phyloP scores from a whole-genome alignment of 2,329 filamentous ascomycete species.

The Talaromyces sp. region DNA sequence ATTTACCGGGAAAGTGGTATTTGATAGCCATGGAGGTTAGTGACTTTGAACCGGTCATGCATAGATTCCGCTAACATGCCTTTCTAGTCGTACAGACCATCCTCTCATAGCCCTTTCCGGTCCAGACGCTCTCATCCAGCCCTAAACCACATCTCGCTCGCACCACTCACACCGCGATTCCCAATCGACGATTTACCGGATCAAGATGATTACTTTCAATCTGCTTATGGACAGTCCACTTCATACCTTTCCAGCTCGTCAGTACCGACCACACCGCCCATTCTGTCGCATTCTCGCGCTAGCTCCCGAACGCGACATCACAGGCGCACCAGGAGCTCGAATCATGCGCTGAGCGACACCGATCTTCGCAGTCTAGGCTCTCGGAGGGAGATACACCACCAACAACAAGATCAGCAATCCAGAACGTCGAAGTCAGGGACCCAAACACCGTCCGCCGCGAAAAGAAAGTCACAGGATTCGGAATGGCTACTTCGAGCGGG shows the following conservation, averaged over 20 bases:
- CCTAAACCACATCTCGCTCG: conserved; percentile 58
- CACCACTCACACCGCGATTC: conserved; percentile 55
- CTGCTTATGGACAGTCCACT: conserved; percentile 24
- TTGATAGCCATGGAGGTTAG: neutral
- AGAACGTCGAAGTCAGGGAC: conserved; percentile 1
- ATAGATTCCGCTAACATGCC: neutral
- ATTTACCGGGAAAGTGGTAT: too few species aligned
- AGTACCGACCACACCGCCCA: conserved; percentile 42
- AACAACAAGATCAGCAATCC: conserved; percentile 22
- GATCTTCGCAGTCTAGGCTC: conserved; percentile 30
- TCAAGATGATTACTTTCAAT: conserved; percentile 33
- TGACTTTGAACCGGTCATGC: too few species aligned
- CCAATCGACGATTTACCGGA: conserved; percentile 47
- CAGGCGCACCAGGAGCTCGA: conserved; percentile 35
- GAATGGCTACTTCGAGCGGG: conserved; percentile 60
- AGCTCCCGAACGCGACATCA: conserved; percentile 33
- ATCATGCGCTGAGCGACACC: conserved; percentile 34
- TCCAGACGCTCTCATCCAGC: conserved; percentile 57
- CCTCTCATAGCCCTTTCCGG: conserved; percentile 31
- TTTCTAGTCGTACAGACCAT: conserved; percentile 17
- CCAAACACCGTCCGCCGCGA: conserved; percentile 16
- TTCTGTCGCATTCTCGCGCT: conserved; percentile 42
- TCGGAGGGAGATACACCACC: conserved; percentile 21
- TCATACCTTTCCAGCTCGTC: conserved; percentile 43
- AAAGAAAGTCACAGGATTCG: conserved; percentile 35